These are phyloP conservation scores for Pythium guiyangense DNA, from an alignment of 352 stramenopile genomes.

Conservation along the genomic window DNA sequence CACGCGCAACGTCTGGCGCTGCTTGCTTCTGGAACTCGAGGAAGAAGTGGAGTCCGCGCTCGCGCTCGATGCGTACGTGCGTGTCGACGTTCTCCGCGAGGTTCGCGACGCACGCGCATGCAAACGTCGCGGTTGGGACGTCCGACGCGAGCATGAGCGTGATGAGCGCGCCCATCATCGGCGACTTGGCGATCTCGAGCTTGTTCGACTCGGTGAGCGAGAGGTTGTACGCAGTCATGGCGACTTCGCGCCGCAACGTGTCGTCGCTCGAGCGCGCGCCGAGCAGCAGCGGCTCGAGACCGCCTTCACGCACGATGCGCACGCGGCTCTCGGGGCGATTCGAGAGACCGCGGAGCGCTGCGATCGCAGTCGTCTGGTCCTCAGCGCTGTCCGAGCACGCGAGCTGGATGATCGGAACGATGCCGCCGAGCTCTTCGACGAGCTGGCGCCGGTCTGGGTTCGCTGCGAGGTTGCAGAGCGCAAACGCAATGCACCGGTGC, in stretches of 20 bases:
- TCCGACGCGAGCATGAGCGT: constrained; percentile 83
- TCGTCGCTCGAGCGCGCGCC: constrained; percentile 68
- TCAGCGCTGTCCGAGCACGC: constrained; percentile 85
- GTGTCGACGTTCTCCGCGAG: constrained; percentile 91
- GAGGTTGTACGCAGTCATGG: constrained; percentile 89
- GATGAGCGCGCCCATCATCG: constrained; percentile 77
- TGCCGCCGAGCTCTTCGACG: constrained; percentile 91
- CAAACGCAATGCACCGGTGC: constrained; percentile 94
- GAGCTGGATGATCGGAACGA: constrained; percentile 93
- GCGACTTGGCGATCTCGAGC: constrained; percentile 83
- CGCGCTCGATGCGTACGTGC: constrained; percentile 73
- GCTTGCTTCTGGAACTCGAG: constrained; percentile 48
- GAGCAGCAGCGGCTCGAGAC: constrained; percentile 85
- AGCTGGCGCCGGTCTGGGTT: constrained; percentile 79
- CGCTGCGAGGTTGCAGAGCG: constrained; percentile 93
- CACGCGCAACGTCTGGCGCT: constrained; percentile 33
- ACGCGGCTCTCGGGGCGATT: constrained; percentile 81
- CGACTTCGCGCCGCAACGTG: constrained; percentile 83
- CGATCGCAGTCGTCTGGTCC: constrained; percentile 91
- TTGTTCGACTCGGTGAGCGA: constrained; percentile 95
- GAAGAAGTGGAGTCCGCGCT: constrained; percentile 78
- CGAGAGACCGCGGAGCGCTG: constrained; percentile 88
- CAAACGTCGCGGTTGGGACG: constrained; percentile 56
- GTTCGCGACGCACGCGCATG: constrained; percentile 87
- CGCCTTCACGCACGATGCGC: constrained; percentile 87